phyloP scores from a whole-genome alignment of 2,329 filamentous ascomycete genomes.

The Nannizzia gypsea region DNA sequence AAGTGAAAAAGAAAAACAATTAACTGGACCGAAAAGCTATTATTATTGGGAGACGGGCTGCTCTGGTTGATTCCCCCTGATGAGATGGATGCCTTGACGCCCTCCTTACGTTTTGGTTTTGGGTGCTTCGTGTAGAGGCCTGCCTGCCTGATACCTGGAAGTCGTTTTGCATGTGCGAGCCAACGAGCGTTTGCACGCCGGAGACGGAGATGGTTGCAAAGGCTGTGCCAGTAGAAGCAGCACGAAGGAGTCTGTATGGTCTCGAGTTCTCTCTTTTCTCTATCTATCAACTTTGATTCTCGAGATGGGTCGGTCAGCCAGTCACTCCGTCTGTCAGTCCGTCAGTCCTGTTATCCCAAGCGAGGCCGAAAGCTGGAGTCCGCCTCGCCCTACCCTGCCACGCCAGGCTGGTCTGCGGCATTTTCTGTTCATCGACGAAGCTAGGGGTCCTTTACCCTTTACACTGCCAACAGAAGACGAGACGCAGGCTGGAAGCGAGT shows the following conservation, averaged over 20 bases:
- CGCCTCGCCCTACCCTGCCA: constrained; percentile 3
- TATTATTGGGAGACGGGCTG: neutral
- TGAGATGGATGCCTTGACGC: neutral
- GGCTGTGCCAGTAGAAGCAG: neutral
- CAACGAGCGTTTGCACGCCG: neutral
- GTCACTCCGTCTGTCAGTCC: no score
- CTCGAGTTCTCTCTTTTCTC: neutral
- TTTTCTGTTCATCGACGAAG: neutral
- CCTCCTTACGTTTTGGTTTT: neutral
- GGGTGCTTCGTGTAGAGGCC: neutral
- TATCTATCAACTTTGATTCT: neutral
- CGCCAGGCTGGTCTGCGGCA: neutral
- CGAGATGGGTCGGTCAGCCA: neutral
- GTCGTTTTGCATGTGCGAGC: neutral
- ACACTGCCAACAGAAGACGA: neutral
- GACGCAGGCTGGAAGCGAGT: neutral
- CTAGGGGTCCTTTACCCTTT: neutral
- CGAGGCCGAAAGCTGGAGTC: neutral
- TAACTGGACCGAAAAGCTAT: neutral
- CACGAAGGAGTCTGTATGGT: neutral
- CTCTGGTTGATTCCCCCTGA: neutral
- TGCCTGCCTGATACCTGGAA: neutral
- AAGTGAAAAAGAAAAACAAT: neutral
- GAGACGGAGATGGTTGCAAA: neutral
- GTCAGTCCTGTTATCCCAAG: neutral